These are phyloP conservation scores for Dothistroma septosporum DNA, from an alignment of 2,329 filamentous ascomycete genomes.

Conservation along the genomic window DNA sequence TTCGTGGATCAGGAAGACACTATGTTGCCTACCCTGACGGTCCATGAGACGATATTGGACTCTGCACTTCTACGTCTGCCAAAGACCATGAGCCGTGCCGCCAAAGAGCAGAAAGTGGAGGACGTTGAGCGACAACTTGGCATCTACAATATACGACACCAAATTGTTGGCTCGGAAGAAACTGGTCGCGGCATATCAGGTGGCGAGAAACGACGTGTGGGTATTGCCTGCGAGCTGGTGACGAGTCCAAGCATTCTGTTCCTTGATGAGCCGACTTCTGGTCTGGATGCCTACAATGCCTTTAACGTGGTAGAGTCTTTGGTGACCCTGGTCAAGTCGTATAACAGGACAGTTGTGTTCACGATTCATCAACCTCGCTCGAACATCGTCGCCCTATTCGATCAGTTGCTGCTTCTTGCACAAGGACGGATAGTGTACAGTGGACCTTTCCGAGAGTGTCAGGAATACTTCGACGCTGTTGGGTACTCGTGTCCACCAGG, in stretches of 20 bases:
- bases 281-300: slow-evolving; percentile 92
- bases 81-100: slow-evolving; percentile 76
- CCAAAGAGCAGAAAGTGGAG: slow-evolving; percentile 86
- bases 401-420: slow-evolving; percentile 85
- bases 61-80: slow-evolving; percentile 91
- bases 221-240: slow-evolving; percentile 95
- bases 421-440: slow-evolving; percentile 90
- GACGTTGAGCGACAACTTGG: slow-evolving; percentile 96
- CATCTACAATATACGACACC: slow-evolving; percentile 89
- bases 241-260: slow-evolving; percentile 97
- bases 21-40: slow-evolving; percentile 90
- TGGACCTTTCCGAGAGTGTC: slow-evolving; percentile 81
- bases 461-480: slow-evolving; percentile 85
- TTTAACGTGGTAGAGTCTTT: slow-evolving; percentile 97
- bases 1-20: slow-evolving; percentile 99
- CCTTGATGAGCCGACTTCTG: slow-evolving; percentile 93
- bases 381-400: slow-evolving; percentile 96
- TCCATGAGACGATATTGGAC: slow-evolving; percentile 95
- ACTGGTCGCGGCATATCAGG: slow-evolving; percentile 93
- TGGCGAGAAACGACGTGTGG: slow-evolving; percentile 91
- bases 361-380: slow-evolving; percentile 97
- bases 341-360: slow-evolving; percentile 95
- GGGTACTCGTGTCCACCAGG: slow-evolving; percentile 92
- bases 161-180: slow-evolving; percentile 93
- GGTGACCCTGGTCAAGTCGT: slow-evolving; percentile 89